A percentile compares a stretch with the other conserved stretches of the same genome.
These are phyloP conservation scores for thale cress (Arabidopsis thaliana) DNA, from an alignment of 345 rosid genomes.

Conservation along the genomic window DNA sequence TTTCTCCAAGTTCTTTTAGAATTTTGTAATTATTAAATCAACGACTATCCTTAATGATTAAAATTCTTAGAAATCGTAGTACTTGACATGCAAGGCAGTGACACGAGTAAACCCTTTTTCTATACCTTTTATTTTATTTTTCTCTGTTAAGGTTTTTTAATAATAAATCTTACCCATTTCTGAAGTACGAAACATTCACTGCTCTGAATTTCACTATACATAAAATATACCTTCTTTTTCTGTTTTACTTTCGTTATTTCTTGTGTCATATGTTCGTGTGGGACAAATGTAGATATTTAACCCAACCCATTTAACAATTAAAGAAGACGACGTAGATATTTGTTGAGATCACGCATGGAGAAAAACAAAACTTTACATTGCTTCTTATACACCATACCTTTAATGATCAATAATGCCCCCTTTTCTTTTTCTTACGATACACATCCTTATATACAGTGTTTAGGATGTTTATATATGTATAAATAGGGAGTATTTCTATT, in stretches of 20 bases:
- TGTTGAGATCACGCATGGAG: conserved; percentile 31
- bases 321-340: conserved; percentile 18
- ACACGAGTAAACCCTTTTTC: conserved; percentile 37
- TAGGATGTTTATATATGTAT: not conserved
- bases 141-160: not conserved
- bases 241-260: not conserved
- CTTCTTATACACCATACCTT: conserved; percentile 45
- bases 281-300: conserved; percentile 26
- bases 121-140: not conserved
- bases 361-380: conserved; percentile 31
- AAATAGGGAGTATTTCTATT: not conserved
- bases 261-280: not conserved
- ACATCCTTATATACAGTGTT: conserved; percentile 35
- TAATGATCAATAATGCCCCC: conserved; percentile 38
- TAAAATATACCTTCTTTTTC: not conserved
- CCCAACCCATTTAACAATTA: not conserved
- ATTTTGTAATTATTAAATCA: conserved; percentile 28
- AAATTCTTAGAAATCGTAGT: conserved; percentile 3
- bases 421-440: conserved; percentile 37
- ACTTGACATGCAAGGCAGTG: conserved; percentile 42
- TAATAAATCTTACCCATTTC: not conserved
- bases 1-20: conserved; percentile 12
- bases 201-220: not conserved
- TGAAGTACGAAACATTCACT: not conserved
- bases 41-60: conserved; percentile 37